These are phyloP conservation scores for Boletellus sp. DNA, from an alignment of 768 basidiomycete species.

Conservation along the genomic window DNA sequence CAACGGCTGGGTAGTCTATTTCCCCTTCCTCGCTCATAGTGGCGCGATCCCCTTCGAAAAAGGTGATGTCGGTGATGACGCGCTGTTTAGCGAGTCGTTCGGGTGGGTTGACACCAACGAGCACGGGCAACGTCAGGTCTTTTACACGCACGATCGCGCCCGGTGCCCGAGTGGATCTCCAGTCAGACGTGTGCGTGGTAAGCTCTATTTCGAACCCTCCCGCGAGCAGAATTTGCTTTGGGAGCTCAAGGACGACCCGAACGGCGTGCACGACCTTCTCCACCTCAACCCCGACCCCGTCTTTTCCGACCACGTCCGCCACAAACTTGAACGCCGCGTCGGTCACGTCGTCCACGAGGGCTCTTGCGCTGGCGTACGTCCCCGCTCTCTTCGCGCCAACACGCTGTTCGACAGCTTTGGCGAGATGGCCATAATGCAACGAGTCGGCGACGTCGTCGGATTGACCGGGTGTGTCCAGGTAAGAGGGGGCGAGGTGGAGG, in stretches of 20 bases:
- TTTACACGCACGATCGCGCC: conserved; percentile 38
- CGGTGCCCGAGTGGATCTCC: not conserved
- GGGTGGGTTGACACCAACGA: conserved; percentile 71
- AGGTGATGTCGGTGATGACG: conserved; percentile 51
- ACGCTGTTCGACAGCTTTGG: conserved; percentile 42
- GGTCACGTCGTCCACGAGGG: conserved; percentile 36
- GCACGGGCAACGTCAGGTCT: conserved; percentile 46
- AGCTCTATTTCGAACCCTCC: conserved; percentile 41
- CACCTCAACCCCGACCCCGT: not conserved
- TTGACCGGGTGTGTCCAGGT: conserved; percentile 42
- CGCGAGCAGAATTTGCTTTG: conserved; percentile 53
- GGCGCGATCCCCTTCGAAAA: conserved; percentile 31
- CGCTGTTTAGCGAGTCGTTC: conserved; percentile 64
- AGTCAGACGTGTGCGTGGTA: conserved; percentile 12
- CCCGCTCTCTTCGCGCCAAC: conserved; percentile 13
- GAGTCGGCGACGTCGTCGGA: conserved; percentile 54
- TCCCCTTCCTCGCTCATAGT: conserved; percentile 14
- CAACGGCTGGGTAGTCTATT: conserved; percentile 37
- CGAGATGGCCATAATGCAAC: conserved; percentile 62
- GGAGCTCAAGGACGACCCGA: conserved; percentile 40
- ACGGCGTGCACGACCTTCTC: conserved; percentile 26
- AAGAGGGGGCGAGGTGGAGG: conserved; percentile 39
- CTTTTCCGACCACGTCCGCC: conserved; percentile 27
- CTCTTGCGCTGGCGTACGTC: conserved; percentile 28
- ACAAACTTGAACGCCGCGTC: conserved; percentile 38